Evolutionary conservation across 129 eudicot species (phyloP).

Genomic region (Chrysanthemum makinoi): DNA sequence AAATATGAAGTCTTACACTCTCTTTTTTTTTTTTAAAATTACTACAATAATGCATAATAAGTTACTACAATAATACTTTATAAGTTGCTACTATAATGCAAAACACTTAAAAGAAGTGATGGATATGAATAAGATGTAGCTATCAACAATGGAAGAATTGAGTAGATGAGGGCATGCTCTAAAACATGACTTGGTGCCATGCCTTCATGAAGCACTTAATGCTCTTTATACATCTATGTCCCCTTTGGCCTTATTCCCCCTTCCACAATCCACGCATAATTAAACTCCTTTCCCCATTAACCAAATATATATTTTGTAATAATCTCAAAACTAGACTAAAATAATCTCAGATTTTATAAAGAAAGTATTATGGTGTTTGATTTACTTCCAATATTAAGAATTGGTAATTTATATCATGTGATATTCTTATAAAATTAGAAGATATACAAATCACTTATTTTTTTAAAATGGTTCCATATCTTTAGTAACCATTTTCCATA

Average conservation of each 20-base stretch:
- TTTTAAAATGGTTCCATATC: not conserved
- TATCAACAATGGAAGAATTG: not conserved
- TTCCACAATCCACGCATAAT: conserved; percentile 35
- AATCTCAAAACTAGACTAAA: too few species aligned
- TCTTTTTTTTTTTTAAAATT: too few species aligned
- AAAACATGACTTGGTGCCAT: conserved; percentile 35
- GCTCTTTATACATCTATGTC: conserved; percentile 23
- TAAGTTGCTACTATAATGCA: not conserved
- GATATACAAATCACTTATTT: not conserved
- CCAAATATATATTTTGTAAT: not conserved
- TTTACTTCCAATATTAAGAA: not conserved
- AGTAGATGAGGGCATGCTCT: conserved; percentile 11
- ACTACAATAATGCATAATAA: too few species aligned
- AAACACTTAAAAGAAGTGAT: not conserved
- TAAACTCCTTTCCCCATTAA: not conserved
- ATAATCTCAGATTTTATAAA: too few species aligned
- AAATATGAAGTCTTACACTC: too few species aligned
- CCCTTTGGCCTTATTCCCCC: conserved; percentile 13
- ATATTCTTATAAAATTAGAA: too few species aligned
- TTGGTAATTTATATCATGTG: too few species aligned
- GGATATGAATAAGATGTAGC: conserved; percentile 4
- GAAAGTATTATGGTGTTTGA: not conserved
- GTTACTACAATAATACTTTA: too few species aligned
- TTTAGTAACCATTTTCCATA: not conserved
- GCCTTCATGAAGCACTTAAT: conserved; percentile 37